Conservation (phyloP, 2,329 filamentous ascomycete genomes). For the Alternaria ventricosa region DNA sequence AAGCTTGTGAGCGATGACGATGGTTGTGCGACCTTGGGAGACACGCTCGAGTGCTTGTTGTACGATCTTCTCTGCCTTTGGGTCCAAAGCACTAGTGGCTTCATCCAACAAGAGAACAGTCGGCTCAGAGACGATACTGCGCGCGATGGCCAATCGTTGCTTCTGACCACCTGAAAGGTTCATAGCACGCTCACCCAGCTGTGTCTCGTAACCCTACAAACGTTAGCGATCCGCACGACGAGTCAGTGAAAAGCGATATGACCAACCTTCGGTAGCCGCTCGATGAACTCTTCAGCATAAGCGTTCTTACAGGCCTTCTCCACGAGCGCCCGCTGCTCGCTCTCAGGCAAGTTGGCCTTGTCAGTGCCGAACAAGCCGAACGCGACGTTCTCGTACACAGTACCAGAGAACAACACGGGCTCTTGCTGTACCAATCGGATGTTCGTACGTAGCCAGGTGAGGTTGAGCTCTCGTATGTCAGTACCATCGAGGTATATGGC, state of each 20-base stretch:
- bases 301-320: conserved; percentile 84
- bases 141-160: conserved; percentile 91
- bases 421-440: conserved; percentile 92
- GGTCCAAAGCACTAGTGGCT: conserved; percentile 83
- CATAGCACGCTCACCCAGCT: conserved; percentile 91
- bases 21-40: conserved; percentile 84
- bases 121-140: conserved; percentile 86
- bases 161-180: conserved; percentile 93
- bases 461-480: conserved; percentile 79
- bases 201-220: conserved; percentile 84
- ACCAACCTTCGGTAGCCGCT: conserved; percentile 57
- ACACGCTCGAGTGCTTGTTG: conserved; percentile 90
- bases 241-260: neutral
- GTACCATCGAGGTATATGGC: conserved; percentile 45
- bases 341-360: conserved; percentile 59
- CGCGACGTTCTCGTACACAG: conserved; percentile 85
- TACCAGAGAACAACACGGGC: conserved; percentile 85
- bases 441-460: conserved; percentile 89
- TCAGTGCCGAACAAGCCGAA: conserved; percentile 75
- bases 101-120: conserved; percentile 91
- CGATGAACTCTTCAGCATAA: conserved; percentile 94
- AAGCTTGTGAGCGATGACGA: conserved; percentile 92
- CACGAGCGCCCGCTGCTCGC: conserved; percentile 74
- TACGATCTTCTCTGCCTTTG: conserved; percentile 91
- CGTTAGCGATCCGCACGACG: conserved; percentile 1